Conservation (phyloP, 305 asterid genomes). For the Euphrasia arctica region DNA sequence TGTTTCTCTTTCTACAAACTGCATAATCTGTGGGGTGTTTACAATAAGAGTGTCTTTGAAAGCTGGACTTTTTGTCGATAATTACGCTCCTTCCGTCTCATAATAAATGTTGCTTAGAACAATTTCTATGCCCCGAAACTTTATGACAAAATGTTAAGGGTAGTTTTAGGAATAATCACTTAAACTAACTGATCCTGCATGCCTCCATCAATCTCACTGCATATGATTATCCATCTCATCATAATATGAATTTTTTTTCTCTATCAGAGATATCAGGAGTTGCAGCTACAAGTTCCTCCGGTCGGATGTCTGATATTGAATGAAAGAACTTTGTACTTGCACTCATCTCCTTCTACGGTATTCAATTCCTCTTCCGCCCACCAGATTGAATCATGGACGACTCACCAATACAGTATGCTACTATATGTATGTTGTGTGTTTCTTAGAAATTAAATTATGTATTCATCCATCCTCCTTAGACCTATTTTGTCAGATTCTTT, state of each 20-base stretch:
- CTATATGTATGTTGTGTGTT: background rate
- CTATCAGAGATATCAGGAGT: slow-evolving; percentile 18
- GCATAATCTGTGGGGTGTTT: too few relatives aligned
- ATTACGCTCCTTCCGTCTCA: too few relatives aligned
- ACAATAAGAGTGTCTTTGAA: too few relatives aligned
- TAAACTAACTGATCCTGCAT: too few relatives aligned
- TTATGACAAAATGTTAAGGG: too few relatives aligned
- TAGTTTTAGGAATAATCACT: too few relatives aligned
- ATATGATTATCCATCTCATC: slow-evolving; percentile 2
- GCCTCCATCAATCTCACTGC: background rate
- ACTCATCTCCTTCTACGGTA: slow-evolving; percentile 19
- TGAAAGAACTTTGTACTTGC: slow-evolving; percentile 18
- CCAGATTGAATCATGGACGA: background rate
- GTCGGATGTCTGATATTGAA: slow-evolving; percentile 15
- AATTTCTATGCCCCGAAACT: too few relatives aligned
- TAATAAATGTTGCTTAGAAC: too few relatives aligned
- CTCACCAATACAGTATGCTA: background rate
- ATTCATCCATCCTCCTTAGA: background rate
- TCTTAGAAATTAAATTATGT: background rate
- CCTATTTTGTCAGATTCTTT: background rate
- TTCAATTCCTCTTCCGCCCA: background rate
- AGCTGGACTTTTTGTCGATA: too few relatives aligned
- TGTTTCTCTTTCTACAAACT: too few relatives aligned
- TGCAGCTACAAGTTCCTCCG: slow-evolving; percentile 21
- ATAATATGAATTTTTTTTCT: slow-evolving; percentile 3